phyloP scores from a whole-genome alignment of 345 rosid species.

The Eutrema heterophyllum region DNA sequence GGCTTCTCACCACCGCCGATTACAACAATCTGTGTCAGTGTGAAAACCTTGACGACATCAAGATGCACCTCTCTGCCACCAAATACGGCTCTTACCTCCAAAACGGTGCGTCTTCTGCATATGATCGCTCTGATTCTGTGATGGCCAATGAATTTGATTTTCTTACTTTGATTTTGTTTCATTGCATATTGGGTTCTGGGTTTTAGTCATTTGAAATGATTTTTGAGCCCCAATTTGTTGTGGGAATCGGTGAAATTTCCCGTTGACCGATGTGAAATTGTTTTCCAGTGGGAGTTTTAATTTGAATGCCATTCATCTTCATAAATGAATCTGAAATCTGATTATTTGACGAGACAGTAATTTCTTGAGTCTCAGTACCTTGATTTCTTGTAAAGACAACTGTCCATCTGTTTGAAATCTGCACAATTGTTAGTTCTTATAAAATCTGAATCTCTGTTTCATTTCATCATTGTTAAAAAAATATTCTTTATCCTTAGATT shows the following conservation, averaged over 20 bases:
- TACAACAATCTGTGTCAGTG: slow-evolving; percentile 98
- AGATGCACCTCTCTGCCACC: slow-evolving; percentile 99
- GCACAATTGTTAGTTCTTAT: neutral
- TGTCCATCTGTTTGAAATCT: neutral
- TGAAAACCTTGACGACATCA: slow-evolving; percentile 92
- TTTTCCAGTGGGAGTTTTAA: neutral
- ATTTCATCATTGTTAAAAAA: neutral
- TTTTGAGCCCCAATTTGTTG: neutral
- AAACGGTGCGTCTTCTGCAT: slow-evolving; percentile 51
- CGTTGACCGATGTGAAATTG: neutral
- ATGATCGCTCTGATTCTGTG: slow-evolving; percentile 56
- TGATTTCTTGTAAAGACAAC: neutral
- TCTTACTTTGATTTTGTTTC: neutral
- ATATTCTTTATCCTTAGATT: neutral
- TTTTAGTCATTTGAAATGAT: neutral
- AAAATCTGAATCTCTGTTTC: neutral
- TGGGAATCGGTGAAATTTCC: neutral
- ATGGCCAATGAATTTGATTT: neutral
- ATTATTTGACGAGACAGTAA: neutral
- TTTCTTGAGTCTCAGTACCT: neutral
- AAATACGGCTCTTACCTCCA: slow-evolving; percentile 96
- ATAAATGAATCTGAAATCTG: neutral
- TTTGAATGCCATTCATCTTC: neutral
- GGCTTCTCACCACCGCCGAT: slow-evolving; percentile 90
- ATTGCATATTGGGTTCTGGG: slow-evolving; percentile 4